Conservation (phyloP, 2,329 filamentous ascomycete genomes). For the Aspergillus neoniger region DNA sequence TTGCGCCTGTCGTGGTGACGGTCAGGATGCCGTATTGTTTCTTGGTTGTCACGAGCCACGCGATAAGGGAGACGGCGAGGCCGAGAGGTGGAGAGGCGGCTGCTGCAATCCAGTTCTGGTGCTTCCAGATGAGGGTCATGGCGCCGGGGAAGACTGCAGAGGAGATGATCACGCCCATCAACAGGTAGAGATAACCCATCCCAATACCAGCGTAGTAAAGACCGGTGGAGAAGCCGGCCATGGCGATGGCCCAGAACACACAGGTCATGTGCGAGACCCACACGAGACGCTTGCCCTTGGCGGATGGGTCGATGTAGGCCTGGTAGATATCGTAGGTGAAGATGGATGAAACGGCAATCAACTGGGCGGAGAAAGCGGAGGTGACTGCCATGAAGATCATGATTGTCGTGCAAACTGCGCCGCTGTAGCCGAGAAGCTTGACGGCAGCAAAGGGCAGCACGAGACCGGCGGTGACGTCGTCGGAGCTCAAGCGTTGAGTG, state of each 20-base stretch:
- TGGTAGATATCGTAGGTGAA: conserved; percentile 88
- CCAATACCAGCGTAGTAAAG: conserved; percentile 73
- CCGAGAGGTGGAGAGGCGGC: conserved; percentile 70
- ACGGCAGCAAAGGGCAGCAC: conserved; percentile 85
- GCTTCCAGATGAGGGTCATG: conserved; percentile 76
- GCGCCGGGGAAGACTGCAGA: conserved; percentile 81
- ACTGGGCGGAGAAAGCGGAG: conserved; percentile 75
- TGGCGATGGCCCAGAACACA: conserved; percentile 72
- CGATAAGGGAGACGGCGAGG: conserved; percentile 67
- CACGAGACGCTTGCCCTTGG: conserved; percentile 74
- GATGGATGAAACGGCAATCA: conserved; percentile 86
- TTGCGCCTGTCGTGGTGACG: conserved; percentile 77
- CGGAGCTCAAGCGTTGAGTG: conserved; percentile 69
- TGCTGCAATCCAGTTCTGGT: conserved; percentile 75
- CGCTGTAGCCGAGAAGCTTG: conserved; percentile 77
- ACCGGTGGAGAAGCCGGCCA: conserved; percentile 76
- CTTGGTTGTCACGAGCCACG: conserved; percentile 76
- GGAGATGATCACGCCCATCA: conserved; percentile 91
- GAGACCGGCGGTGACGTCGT: conserved; percentile 78
- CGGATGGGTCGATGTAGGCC: conserved; percentile 78
- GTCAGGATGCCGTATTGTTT: conserved; percentile 68
- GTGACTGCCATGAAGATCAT: conserved; percentile 92
- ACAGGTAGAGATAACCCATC: conserved; percentile 85
- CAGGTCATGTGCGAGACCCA: conserved; percentile 76
- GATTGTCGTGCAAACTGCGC: conserved; percentile 74